A percentile compares a stretch with the other conserved stretches of the same genome.
phyloP scores from a whole-genome alignment of 2,329 filamentous ascomycete species.

The Hymenoscyphus fructigenus region DNA sequence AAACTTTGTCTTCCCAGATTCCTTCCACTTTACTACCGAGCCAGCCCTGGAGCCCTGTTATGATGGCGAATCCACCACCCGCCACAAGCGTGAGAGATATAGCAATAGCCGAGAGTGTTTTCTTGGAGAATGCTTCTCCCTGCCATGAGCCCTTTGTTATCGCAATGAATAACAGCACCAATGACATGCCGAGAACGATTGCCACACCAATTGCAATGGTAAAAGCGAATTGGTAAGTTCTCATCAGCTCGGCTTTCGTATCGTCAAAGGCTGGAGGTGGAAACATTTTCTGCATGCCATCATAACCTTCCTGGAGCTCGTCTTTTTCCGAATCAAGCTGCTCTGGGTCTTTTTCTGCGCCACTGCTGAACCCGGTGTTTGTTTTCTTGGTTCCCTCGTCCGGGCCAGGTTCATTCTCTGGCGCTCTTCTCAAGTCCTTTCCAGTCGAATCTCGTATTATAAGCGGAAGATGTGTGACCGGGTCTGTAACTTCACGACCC shows the following conservation, averaged over 20 bases:
- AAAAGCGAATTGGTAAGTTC: slow-evolving; percentile 44
- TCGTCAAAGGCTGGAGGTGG: slow-evolving; percentile 52
- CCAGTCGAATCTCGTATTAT: slow-evolving; percentile 55
- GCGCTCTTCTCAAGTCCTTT: slow-evolving; percentile 47
- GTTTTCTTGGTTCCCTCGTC: slow-evolving; percentile 13
- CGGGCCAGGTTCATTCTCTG: slow-evolving; percentile 29
- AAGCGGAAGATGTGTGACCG: slow-evolving; percentile 57
- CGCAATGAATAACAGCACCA: slow-evolving; percentile 20
- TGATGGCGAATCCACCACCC: slow-evolving; percentile 31
- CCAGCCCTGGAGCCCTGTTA: slow-evolving; percentile 53
- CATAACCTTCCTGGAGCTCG: slow-evolving; percentile 43
- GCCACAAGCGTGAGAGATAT: slow-evolving; percentile 14
- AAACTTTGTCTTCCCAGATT: slow-evolving; percentile 68
- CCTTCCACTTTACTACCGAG: slow-evolving; percentile 58
- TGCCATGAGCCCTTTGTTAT: slow-evolving; percentile 12
- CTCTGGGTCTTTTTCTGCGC: slow-evolving; percentile 42
- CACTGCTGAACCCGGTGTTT: slow-evolving; percentile 44
- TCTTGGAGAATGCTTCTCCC: neutral
- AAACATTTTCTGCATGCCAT: slow-evolving; percentile 50
- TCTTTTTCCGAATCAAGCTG: slow-evolving; percentile 44
- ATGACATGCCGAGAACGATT: slow-evolving; percentile 20
- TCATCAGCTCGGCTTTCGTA: slow-evolving; percentile 44
- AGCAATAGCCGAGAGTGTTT: slow-evolving; percentile 14
- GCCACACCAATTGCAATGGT: slow-evolving; percentile 26
- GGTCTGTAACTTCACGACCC: slow-evolving; percentile 55